Conservation (phyloP, 345 rosid genomes). For the Sonneratia caseolaris region DNA sequence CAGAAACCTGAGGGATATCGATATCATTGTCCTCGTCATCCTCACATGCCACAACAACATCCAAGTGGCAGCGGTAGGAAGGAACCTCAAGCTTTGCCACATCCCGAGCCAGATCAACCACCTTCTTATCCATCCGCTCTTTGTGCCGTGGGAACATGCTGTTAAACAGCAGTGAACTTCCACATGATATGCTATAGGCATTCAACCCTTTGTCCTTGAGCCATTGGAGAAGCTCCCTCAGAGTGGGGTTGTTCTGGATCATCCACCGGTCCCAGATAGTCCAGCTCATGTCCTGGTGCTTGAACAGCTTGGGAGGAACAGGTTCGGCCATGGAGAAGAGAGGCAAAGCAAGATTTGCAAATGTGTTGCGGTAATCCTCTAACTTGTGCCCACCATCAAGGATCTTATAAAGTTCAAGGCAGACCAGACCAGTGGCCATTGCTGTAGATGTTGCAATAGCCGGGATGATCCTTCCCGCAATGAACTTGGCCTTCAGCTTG, state of each 20-base stretch:
- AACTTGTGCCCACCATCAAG: conserved; percentile 61
- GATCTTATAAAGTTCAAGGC: conserved; percentile 93
- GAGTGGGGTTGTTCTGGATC: conserved; percentile 54
- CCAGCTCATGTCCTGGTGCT: conserved; percentile 83
- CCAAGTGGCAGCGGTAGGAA: conserved; percentile 58
- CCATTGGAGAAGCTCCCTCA: conserved; percentile 71
- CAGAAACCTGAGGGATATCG: conserved; percentile 77
- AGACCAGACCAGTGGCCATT: conserved; percentile 94
- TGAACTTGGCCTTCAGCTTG: conserved; percentile 95
- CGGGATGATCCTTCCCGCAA: conserved; percentile 98
- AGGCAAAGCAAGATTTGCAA: conserved; percentile 88
- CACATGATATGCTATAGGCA: conserved; percentile 89
- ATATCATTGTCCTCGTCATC: conserved; percentile 74
- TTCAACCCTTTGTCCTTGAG: conserved; percentile 60
- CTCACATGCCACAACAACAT: conserved; percentile 90
- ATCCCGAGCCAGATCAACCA: conserved; percentile 75
- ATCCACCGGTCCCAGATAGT: conserved; percentile 98
- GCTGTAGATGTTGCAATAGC: conserved; percentile 98
- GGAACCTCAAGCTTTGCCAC: conserved; percentile 80
- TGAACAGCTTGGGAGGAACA: conserved; percentile 78
- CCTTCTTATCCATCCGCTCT: conserved; percentile 68
- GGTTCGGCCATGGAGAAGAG: conserved; percentile 96
- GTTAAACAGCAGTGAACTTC: conserved; percentile 78
- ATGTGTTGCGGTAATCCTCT: conserved; percentile 94
- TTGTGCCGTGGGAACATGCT: conserved; percentile 80